A percentile compares a stretch with the other conserved stretches of the same genome.
phyloP scores from a whole-genome alignment of 1,284 basidiomycete species.

The Malassezia caprae region DNA sequence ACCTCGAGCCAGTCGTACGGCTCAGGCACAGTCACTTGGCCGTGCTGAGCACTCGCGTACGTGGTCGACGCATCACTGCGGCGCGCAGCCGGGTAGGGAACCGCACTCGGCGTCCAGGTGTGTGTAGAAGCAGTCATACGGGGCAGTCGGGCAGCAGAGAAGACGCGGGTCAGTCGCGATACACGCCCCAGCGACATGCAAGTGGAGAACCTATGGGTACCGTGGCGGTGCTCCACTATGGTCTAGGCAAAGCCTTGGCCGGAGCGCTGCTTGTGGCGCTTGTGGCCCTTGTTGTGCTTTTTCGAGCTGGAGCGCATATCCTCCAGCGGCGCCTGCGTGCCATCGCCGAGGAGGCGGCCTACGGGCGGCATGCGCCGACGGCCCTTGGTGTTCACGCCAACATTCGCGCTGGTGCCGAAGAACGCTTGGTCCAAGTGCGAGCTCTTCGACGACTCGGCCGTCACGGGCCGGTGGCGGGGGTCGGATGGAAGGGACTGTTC shows the following conservation, averaged over 20 bases:
- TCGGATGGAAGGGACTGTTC: conserved; percentile 17
- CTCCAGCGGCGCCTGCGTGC: conserved; percentile 18
- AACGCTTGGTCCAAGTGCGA: conserved; percentile 51
- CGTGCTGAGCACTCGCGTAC: conserved; percentile 32
- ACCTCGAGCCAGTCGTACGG: conserved; percentile 46
- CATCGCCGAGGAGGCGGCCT: conserved; percentile 50
- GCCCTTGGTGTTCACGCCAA: conserved; percentile 51
- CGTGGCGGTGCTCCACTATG: not conserved
- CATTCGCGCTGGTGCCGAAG: conserved; percentile 63
- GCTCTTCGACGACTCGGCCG: conserved; percentile 13
- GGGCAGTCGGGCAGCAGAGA: not conserved
- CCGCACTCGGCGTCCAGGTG: conserved; percentile 6
- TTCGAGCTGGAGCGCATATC: conserved; percentile 53
- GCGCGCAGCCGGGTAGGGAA: conserved; percentile 37
- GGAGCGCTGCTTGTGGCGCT: conserved; percentile 46
- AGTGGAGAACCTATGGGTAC: not conserved
- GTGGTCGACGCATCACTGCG: conserved; percentile 30
- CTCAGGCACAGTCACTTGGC: conserved; percentile 37
- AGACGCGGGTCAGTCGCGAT: not conserved
- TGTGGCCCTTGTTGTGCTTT: conserved; percentile 81
- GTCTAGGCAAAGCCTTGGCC: conserved; percentile 23
- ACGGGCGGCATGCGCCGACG: conserved; percentile 50
- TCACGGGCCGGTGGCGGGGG: conserved; percentile 14
- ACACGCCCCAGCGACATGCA: not conserved
- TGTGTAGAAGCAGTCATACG: not conserved